These are phyloP conservation scores for Ceratocystis colombiana DNA, from an alignment of 2,329 filamentous ascomycete genomes.

Conservation along the genomic window DNA sequence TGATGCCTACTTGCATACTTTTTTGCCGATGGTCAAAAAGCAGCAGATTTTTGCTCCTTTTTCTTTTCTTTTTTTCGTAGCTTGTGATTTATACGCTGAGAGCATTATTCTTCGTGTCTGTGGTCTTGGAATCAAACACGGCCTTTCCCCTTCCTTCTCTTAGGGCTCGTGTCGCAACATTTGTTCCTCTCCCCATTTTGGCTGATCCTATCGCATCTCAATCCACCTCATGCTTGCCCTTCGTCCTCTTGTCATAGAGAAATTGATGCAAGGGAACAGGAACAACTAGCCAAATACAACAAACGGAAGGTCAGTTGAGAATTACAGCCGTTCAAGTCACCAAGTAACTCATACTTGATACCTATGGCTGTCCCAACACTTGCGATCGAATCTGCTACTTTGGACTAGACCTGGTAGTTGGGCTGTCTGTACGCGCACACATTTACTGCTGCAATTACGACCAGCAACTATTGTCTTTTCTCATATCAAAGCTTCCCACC, in stretches of 20 bases:
- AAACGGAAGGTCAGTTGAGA: neutral
- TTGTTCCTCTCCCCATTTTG: neutral
- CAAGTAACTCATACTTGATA: neutral
- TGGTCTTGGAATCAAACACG: neutral
- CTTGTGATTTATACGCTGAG: neutral
- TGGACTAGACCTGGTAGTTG: no score
- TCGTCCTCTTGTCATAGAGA: neutral
- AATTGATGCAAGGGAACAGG: constrained; percentile 1
- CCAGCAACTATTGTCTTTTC: neutral
- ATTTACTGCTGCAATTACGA: neutral
- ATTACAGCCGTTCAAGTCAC: neutral
- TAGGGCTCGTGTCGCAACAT: neutral
- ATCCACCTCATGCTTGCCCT: neutral
- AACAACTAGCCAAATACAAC: neutral
- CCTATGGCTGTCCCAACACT: neutral
- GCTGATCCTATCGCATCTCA: constrained; percentile 3
- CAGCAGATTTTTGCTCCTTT: no score
- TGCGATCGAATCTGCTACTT: neutral
- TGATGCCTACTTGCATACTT: no score
- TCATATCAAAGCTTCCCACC: neutral
- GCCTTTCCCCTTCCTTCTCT: neutral
- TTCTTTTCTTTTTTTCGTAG: no score
- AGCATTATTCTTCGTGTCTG: neutral
- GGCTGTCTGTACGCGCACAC: neutral
- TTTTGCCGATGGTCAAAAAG: no score